Conservation (phyloP, 2,329 filamentous ascomycete genomes). For the Penicillium vulpinum region DNA sequence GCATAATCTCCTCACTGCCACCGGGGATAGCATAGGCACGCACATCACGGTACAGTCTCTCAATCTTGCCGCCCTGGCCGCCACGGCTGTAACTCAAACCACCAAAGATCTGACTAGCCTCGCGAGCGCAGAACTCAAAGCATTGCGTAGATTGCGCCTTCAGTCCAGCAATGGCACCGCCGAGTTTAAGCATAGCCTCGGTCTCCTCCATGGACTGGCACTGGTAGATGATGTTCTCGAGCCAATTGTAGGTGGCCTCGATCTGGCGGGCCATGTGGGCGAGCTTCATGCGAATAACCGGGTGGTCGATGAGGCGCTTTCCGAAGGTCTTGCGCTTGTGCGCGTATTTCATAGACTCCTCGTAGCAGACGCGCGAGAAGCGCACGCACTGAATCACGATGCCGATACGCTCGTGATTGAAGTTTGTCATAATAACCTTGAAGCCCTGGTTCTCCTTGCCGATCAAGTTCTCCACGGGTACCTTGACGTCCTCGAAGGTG, state of each 20-base stretch:
- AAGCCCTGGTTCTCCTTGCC: constrained; percentile 99
- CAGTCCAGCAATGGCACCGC: constrained; percentile 86
- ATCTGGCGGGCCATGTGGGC: constrained; percentile 98
- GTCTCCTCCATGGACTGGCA: constrained; percentile 89
- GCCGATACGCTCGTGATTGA: constrained; percentile 98
- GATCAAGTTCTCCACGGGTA: constrained; percentile 96
- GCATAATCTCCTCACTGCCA: constrained; percentile 97
- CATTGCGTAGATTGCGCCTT: constrained; percentile 94
- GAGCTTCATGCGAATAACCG: constrained; percentile 95
- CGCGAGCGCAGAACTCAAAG: constrained; percentile 96
- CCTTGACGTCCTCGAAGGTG: constrained; percentile 98
- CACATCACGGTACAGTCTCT: constrained; percentile 92
- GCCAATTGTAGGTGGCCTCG: constrained; percentile 94
- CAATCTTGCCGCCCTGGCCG: constrained; percentile 92
- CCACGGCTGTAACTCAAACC: constrained; percentile 89
- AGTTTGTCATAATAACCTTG: constrained; percentile 98
- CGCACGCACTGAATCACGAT: constrained; percentile 97
- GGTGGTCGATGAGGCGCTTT: constrained; percentile 94
- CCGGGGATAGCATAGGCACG: constrained; percentile 95
- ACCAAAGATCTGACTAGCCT: constrained; percentile 96
- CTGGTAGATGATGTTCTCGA: constrained; percentile 93
- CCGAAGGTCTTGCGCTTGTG: constrained; percentile 97
- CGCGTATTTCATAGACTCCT: constrained; percentile 94
- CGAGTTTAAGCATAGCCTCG: constrained; percentile 93
- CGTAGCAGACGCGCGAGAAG: constrained; percentile 95